Base-by-base conservation (phyloP, 2,329 filamentous ascomycete genomes). In the Volutella citrinella region DNA sequence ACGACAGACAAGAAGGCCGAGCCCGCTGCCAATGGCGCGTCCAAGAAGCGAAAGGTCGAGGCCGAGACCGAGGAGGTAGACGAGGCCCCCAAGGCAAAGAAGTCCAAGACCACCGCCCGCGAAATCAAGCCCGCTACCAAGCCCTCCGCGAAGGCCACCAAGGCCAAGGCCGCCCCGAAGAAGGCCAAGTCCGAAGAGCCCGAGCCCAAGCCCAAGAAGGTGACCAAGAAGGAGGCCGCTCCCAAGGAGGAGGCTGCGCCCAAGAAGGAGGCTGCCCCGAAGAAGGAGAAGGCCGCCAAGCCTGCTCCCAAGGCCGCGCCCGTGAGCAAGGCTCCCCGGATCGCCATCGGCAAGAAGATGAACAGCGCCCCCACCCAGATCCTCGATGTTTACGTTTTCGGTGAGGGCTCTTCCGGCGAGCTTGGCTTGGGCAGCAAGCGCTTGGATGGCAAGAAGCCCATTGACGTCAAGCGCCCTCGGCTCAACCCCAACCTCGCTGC, bases 391-490 rank as follows among this genome's bases (percentile, higher is more conserved):
- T 91, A 82, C 54, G 84, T 90, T 32, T 91, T 87, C 51, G 87
- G 87, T 32, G 84, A 88, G 59, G 87, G 86, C 22, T 76, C 76
- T 42, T 81, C 80, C n/a, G 87, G 87, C 48, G 87, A 94, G 65
- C 81, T 94, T 27, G 87, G 87, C 22, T 76, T 94, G 13, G 87
- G 87, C 28, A 78, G 73, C 41, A 80, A 78, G 55, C 69, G 54
- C 80, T 78, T 78, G 49, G 66, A 74, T 38, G 69, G 68, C 45
- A 76, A 77, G 65, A 72, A 69, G 60, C 72, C 74, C 22, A 78
- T 85, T 46, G 82, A 89, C 31, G 86, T 84, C 18, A 90, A 87
- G 84, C 85, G 86, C 19, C 87, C 87, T 13, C 82, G 78, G 44
- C 83, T 90, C 46, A 90, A 90, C 56, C 84, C 88, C 46, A 81